Evolutionary conservation across 2,329 filamentous ascomycete genomes (phyloP).

Genomic region (Hypoxylon sp.): DNA sequence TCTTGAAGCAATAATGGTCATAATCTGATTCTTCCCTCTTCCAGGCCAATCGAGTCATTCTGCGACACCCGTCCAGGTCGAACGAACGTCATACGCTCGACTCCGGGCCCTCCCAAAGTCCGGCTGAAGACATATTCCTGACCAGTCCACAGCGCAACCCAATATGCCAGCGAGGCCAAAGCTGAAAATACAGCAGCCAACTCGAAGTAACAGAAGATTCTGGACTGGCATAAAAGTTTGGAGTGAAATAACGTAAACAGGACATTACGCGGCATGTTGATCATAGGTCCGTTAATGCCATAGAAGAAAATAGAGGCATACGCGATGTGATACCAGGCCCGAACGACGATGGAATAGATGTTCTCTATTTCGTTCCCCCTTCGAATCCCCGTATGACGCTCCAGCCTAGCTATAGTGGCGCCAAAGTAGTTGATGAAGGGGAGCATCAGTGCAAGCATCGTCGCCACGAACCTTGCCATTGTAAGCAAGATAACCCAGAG

Average conservation of each 20-base stretch:
- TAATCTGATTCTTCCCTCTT: constrained; percentile 25
- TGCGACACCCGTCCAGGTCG: background rate
- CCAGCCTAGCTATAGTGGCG: too few species aligned
- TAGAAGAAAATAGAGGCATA: constrained; percentile 1
- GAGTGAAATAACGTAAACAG: background rate
- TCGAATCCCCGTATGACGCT: too few species aligned
- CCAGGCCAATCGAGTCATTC: constrained; percentile 18
- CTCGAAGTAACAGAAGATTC: background rate
- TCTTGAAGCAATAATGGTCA: constrained; percentile 9
- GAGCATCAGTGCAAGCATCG: background rate
- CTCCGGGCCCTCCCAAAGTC: constrained; percentile 29
- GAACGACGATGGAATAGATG: background rate
- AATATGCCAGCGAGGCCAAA: constrained; percentile 15
- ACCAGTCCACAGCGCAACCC: constrained; percentile 4
- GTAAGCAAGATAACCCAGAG: background rate
- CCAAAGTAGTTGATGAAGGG: background rate
- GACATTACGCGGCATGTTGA: background rate
- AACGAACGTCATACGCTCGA: constrained; percentile 32
- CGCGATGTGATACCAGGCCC: constrained; percentile 6
- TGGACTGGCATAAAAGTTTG: background rate
- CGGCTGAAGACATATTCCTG: constrained; percentile 30
- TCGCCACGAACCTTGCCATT: background rate
- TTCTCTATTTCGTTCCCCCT: background rate
- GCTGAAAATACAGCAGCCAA: constrained; percentile 3
- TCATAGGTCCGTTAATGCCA: background rate